Conservation (phyloP, 225 moss, liverwort and hornwort genomes). For the Marchantia paleacea region DNA sequence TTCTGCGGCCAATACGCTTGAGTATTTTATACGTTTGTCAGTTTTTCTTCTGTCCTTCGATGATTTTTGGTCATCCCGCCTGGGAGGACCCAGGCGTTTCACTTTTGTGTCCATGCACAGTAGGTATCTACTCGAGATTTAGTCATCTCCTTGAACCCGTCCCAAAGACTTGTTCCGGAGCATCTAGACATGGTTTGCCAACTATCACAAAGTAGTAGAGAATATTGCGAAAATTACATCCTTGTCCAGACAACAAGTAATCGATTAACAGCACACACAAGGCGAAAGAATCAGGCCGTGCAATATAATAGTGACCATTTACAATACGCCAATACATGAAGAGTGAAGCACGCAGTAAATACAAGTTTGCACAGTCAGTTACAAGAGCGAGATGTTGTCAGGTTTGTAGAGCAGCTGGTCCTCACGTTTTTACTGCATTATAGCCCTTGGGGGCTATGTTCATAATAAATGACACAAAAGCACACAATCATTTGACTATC, state of each 20-base stretch:
- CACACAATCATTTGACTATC: constrained; percentile 5
- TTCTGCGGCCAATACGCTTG: too few relatives aligned
- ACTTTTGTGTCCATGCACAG: too few relatives aligned
- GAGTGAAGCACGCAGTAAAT: not conserved
- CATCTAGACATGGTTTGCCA: not conserved
- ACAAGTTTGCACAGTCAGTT: not conserved
- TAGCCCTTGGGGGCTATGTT: not conserved
- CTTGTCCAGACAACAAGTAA: not conserved
- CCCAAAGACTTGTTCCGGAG: too few relatives aligned
- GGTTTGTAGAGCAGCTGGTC: not conserved
- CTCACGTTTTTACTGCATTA: constrained; percentile 4
- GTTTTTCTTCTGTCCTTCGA: too few relatives aligned
- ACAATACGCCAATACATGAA: not conserved
- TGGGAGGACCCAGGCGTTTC: too few relatives aligned
- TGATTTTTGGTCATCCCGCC: too few relatives aligned
- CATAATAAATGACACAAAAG: constrained; percentile 4
- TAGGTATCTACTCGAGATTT: too few relatives aligned
- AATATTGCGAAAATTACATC: not conserved
- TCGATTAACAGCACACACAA: too few relatives aligned
- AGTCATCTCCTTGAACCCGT: too few relatives aligned
- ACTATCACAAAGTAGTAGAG: not conserved
- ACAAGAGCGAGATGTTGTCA: not conserved
- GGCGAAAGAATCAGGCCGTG: not conserved
- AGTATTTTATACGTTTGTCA: too few relatives aligned
- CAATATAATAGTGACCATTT: not conserved